Evolutionary conservation across 257 asterid species (phyloP).

Genomic region (Penstemon eatonii): DNA sequence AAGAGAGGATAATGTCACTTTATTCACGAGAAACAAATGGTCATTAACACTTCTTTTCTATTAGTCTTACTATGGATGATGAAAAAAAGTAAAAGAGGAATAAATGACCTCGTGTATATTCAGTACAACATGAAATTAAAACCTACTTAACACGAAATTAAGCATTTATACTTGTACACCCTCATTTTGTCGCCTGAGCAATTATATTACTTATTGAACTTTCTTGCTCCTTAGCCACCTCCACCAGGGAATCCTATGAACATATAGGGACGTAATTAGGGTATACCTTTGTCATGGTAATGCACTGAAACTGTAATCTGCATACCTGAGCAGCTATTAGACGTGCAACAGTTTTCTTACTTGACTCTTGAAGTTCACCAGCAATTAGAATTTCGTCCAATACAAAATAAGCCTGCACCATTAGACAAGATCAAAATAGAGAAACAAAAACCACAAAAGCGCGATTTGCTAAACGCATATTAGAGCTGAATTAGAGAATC

Average conservation of each 20-base stretch:
- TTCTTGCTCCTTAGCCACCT: slow-evolving; percentile 23
- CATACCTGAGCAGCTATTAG: slow-evolving; percentile 91
- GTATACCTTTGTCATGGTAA: background rate
- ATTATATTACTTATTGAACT: slow-evolving; percentile 21
- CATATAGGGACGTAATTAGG: background rate
- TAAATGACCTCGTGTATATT: no score
- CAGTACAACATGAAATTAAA: background rate
- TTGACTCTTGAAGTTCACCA: slow-evolving; percentile 98
- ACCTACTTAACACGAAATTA: background rate
- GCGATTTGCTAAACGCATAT: background rate
- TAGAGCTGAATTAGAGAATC: background rate
- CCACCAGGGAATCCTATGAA: slow-evolving; percentile 19
- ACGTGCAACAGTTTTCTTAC: slow-evolving; percentile 98
- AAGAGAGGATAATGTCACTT: no score
- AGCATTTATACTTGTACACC: background rate
- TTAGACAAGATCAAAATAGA: slow-evolving; percentile 4
- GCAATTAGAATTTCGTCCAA: slow-evolving; percentile 94
- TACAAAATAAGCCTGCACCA: slow-evolving; percentile 79
- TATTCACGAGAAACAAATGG: no score
- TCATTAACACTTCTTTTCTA: no score
- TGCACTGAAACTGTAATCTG: slow-evolving; percentile 7
- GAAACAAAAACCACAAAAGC: slow-evolving; percentile 7
- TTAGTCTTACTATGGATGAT: no score
- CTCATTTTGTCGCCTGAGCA: slow-evolving; percentile 24
- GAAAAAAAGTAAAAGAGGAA: no score